phyloP scores from a whole-genome alignment of 108 stramenopile genomes.

The Conticribra guillardii region DNA sequence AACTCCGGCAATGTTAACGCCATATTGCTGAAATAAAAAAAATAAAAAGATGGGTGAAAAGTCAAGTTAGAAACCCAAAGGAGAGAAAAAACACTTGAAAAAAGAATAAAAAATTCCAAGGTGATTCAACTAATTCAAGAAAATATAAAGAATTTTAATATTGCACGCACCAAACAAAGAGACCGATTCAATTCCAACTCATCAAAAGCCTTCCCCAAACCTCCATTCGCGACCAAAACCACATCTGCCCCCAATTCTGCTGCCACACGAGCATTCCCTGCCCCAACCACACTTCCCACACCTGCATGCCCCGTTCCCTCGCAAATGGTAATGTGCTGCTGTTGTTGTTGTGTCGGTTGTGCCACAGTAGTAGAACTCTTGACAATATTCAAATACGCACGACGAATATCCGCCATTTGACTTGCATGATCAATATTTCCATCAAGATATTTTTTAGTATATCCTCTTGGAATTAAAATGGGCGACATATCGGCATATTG shows the following conservation, averaged over 20 bases:
- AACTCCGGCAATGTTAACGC: slow-evolving; percentile 85
- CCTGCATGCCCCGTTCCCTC: slow-evolving; percentile 97
- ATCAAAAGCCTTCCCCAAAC: slow-evolving; percentile 90
- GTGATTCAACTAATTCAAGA: no score
- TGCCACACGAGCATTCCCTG: slow-evolving; percentile 90
- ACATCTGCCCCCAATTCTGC: slow-evolving; percentile 82
- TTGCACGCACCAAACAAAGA: slow-evolving; percentile 60
- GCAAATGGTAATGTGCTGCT: slow-evolving; percentile 69
- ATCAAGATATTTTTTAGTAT: slow-evolving; percentile 86
- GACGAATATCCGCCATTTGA: slow-evolving; percentile 57
- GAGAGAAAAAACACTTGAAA: no score
- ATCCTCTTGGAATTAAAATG: slow-evolving; percentile 87
- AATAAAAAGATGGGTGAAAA: no score
- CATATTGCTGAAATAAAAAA: slow-evolving; percentile 52
- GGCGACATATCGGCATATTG: slow-evolving; percentile 83
- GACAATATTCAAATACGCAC: slow-evolving; percentile 40
- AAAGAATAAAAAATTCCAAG: no score
- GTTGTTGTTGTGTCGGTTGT: slow-evolving; percentile 25
- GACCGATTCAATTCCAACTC: slow-evolving; percentile 86
- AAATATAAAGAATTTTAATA: no score
- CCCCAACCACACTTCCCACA: slow-evolving; percentile 82
- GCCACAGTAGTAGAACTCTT: slow-evolving; percentile 32
- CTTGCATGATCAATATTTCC: slow-evolving; percentile 65
- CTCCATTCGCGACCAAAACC: slow-evolving; percentile 92
- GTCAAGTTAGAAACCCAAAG: no score